Conservation (phyloP, 163 green algal genomes). For the Coccomyxa subellipsoidea region DNA sequence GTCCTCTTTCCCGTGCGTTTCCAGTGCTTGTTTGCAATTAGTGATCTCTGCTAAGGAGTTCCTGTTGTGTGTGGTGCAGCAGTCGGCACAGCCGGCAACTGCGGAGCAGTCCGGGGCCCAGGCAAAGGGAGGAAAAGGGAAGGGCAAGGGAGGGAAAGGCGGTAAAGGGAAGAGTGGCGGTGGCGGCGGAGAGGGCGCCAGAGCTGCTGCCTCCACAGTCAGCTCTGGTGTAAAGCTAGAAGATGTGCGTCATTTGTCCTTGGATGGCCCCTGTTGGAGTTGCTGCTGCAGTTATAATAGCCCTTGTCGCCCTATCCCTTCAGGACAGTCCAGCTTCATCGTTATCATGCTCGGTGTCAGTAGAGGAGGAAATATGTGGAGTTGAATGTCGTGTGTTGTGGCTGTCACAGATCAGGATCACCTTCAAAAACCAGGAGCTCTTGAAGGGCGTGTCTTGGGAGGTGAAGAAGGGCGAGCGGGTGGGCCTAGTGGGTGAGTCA, state of each 20-base stretch:
- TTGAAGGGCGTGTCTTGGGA: conserved; percentile 91
- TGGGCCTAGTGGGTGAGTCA: conserved; percentile 88
- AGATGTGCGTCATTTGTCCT: neutral
- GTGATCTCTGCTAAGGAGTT: neutral
- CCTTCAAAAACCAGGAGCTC: conserved; percentile 95
- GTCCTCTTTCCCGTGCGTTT: no score
- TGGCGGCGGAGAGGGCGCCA: neutral
- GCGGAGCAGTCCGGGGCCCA: neutral
- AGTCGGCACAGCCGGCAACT: neutral
- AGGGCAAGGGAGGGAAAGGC: conserved; percentile 9
- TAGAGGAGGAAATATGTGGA: neutral
- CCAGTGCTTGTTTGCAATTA: neutral
- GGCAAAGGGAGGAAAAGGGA: neutral
- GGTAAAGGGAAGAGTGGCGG: neutral
- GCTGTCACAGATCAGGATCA: conserved; percentile 72
- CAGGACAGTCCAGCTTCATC: no score
- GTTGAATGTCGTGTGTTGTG: neutral
- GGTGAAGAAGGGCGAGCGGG: conserved; percentile 93
- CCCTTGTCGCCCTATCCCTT: no score
- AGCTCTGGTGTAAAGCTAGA: conserved; percentile 14
- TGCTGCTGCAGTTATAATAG: no score
- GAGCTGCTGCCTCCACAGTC: conserved; percentile 8
- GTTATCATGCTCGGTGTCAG: no score
- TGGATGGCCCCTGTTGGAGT: no score
- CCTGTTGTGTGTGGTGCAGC: neutral